Evolutionary conservation across 192 early-diverging fungal species (phyloP), one percentile per base, ranked within the genome.

Genomic region (Coemansia sp.): DNA sequence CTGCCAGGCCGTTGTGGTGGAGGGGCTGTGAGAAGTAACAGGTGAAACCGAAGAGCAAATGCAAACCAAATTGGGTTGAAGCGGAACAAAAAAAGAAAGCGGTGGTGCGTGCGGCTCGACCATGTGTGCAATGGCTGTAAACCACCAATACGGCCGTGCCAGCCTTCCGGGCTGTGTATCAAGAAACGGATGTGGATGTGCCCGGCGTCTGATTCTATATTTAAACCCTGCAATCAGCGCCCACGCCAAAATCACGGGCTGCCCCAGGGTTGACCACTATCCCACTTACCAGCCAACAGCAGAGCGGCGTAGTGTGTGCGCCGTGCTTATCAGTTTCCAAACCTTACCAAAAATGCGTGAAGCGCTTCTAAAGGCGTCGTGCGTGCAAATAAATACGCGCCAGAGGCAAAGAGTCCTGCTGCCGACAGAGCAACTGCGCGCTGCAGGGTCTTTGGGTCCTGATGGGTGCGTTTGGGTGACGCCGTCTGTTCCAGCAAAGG

Each of bases 61-160:
- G 42, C 16, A 45, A 45, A 45, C 5, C 7, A 45, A 45, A 45
- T 45, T 45, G 42, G 42, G 16, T 14, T 45, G 16, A 14, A 54
- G 51, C 20, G 29, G 51, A 54, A 54, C 25, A 54, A 29, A 54
- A 54, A 30, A 16, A 22, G 29, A 20, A 54, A 30, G 6, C 22
- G 51, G 20, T 16, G 16, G 16, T 11, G 51, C 29, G 29, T 54
- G 51, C 29, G 42, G 10, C 42, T 45, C 42, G 12, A 14, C 28
- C 60, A 62, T 28, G 22, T 33, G 20, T 62, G 60, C n/a, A n/a
- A 32, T 33, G 30, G 60, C 42, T 49, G 18, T 16, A 45, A 45
- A 45, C 11, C 42, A 14, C 42, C 12, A 45, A 45, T 45, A 14
- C 42, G 16, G 42, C 42, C 42, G 3, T 45, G 42, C 42, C 42